These are phyloP conservation scores for Dichotomocladium elegans DNA, from an alignment of 371 early-diverging fungal genomes.

Conservation along the genomic window DNA sequence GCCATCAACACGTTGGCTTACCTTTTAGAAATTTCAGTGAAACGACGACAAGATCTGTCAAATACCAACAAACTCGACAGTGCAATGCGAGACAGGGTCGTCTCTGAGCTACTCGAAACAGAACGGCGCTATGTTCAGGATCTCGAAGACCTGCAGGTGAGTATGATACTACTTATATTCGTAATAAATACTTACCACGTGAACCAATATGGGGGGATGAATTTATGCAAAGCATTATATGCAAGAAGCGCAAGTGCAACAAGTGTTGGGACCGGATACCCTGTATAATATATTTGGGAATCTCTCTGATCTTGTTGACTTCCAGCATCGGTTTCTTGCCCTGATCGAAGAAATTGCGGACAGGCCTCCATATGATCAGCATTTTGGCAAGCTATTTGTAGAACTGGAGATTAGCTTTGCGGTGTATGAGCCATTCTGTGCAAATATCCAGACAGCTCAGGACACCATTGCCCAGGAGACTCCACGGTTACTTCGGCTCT, in stretches of 20 bases:
- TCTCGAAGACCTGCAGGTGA: slow-evolving; percentile 62
- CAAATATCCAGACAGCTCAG: slow-evolving; percentile 81
- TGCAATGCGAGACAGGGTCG: slow-evolving; percentile 81
- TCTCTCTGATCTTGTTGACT: slow-evolving; percentile 88
- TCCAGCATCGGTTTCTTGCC: slow-evolving; percentile 90
- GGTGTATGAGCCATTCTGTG: slow-evolving; percentile 92
- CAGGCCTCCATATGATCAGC: slow-evolving; percentile 69
- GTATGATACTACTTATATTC: background rate
- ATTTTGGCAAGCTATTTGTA: slow-evolving; percentile 81
- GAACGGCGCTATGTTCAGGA: slow-evolving; percentile 51
- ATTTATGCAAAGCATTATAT: slow-evolving; percentile 43
- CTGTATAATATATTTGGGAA: slow-evolving; percentile 85
- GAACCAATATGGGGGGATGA: too few species aligned
- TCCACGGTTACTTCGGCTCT: slow-evolving; percentile 45
- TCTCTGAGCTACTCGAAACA: slow-evolving; percentile 44
- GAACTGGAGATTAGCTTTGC: slow-evolving; percentile 79
- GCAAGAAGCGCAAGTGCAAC: slow-evolving; percentile 50
- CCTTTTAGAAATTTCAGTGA: slow-evolving; percentile 21
- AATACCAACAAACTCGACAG: slow-evolving; percentile 45
- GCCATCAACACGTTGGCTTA: too few species aligned
- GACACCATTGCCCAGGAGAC: slow-evolving; percentile 45
- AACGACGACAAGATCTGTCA: slow-evolving; percentile 6
- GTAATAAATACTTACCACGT: slow-evolving; percentile 7
- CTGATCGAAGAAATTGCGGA: slow-evolving; percentile 82
- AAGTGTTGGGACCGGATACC: slow-evolving; percentile 66